A percentile compares a stretch with the other conserved stretches of the same genome.
These are phyloP conservation scores for Leccinum olivaceopallidum DNA, from an alignment of 768 basidiomycete species.

Conservation along the genomic window DNA sequence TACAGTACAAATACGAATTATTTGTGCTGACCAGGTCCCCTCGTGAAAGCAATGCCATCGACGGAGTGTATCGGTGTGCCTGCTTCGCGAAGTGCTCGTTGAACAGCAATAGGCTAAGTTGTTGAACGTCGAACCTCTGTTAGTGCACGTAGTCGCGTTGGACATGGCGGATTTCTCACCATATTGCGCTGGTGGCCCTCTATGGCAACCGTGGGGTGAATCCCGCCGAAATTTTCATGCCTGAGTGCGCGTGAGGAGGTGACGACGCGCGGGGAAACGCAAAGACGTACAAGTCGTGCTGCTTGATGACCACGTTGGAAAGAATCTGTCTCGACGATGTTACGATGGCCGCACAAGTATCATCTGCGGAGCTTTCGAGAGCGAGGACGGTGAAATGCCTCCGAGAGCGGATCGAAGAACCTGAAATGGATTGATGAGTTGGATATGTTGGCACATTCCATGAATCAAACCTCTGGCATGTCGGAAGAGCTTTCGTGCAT, in stretches of 20 bases:
- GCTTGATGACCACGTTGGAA: conserved; percentile 86
- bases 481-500: neutral
- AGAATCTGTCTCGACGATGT: conserved; percentile 66
- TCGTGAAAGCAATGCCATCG: conserved; percentile 88
- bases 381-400: conserved; percentile 63
- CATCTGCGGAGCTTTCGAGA: conserved; percentile 90
- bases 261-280: neutral
- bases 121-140: neutral
- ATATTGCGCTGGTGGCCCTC: conserved; percentile 78
- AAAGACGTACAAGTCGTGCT: conserved; percentile 57
- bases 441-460: neutral
- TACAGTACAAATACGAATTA: neutral
- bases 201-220: conserved; percentile 77
- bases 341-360: conserved; percentile 90
- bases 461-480: neutral
- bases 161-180: conserved; percentile 36
- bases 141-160: neutral
- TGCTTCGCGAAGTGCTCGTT: conserved; percentile 66
- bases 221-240: conserved; percentile 54
- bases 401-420: neutral
- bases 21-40: conserved; percentile 66
- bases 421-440: neutral
- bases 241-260: conserved; percentile 6
- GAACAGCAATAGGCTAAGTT: conserved; percentile 70
- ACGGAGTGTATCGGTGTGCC: conserved; percentile 58